Conservation (phyloP, 2,329 filamentous ascomycete genomes). For the Aspergillus oerlinghausenensis region DNA sequence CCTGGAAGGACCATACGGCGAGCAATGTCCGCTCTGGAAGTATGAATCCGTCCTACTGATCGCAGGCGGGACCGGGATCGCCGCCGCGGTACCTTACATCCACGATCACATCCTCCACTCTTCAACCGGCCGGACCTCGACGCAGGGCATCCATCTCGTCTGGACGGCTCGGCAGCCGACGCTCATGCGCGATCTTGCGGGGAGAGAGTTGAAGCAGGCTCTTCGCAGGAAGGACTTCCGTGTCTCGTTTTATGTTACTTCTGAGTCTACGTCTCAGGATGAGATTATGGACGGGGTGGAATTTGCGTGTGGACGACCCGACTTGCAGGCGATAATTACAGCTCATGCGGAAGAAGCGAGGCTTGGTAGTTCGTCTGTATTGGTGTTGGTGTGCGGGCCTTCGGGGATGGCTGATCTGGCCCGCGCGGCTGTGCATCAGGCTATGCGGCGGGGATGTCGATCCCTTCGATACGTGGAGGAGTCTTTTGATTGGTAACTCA, state of each 20-base stretch:
- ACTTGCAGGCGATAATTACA: conserved; percentile 32
- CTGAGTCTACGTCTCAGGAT: neutral
- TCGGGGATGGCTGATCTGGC: conserved; percentile 44
- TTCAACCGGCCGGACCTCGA: conserved; percentile 11
- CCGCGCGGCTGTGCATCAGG: conserved; percentile 36
- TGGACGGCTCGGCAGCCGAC: conserved; percentile 31
- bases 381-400: conserved; percentile 45
- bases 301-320: conserved; percentile 29
- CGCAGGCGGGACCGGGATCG: conserved; percentile 30
- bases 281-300: conserved; percentile 1
- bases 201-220: conserved; percentile 22
- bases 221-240: conserved; percentile 27
- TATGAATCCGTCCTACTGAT: conserved; percentile 52
- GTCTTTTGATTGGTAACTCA: conserved; percentile 35
- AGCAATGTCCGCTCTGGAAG: conserved; percentile 36
- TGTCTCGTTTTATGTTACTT: conserved; percentile 28
- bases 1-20: conserved; percentile 50
- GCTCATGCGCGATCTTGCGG: conserved; percentile 26
- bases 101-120: conserved; percentile 27
- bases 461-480: conserved; percentile 46
- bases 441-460: conserved; percentile 28
- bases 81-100: conserved; percentile 46
- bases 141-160: conserved; percentile 28
- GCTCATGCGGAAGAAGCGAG: conserved; percentile 28
- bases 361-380: conserved; percentile 24